phyloP scores from a whole-genome alignment of 352 stramenopile genomes.

The Phytophthora idaei region DNA sequence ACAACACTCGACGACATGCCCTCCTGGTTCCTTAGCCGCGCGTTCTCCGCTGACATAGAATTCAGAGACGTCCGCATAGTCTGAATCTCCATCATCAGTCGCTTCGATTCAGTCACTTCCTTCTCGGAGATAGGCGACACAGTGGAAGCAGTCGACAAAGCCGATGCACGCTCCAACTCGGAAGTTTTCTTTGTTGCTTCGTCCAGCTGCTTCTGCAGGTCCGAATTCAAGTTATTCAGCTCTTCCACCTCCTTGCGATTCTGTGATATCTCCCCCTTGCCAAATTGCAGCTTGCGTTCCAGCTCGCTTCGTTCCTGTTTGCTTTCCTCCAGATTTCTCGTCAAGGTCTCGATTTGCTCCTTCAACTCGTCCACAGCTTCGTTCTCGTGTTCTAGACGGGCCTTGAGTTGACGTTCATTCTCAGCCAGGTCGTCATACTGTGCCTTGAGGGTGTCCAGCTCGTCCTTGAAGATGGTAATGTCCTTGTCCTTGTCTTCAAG shows the following conservation, averaged over 20 bases:
- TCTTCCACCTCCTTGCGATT: constrained; percentile 64
- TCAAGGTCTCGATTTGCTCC: constrained; percentile 49
- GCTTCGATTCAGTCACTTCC: constrained; percentile 35
- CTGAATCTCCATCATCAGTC: constrained; percentile 60
- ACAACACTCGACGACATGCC: constrained; percentile 36
- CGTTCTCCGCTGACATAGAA: constrained; percentile 65
- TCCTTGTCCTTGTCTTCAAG: constrained; percentile 44
- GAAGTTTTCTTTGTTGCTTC: constrained; percentile 49
- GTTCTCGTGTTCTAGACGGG: constrained; percentile 49
- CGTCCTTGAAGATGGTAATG: constrained; percentile 38
- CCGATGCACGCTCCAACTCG: constrained; percentile 49
- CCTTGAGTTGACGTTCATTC: constrained; percentile 47
- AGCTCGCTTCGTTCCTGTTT: constrained; percentile 43
- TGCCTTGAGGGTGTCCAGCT: constrained; percentile 45
- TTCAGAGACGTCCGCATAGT: constrained; percentile 56
- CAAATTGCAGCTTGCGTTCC: constrained; percentile 51
- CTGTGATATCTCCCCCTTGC: constrained; percentile 53
- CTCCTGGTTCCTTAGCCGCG: constrained; percentile 56
- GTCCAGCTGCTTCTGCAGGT: constrained; percentile 60
- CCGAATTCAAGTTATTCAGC: constrained; percentile 51
- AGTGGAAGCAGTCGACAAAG: constrained; percentile 41
- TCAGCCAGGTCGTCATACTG: constrained; percentile 66
- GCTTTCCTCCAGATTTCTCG: constrained; percentile 45
- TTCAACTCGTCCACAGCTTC: constrained; percentile 49
- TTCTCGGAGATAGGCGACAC: constrained; percentile 36